phyloP scores from a whole-genome alignment of 2,329 filamentous ascomycete species.

The Raffaelea ambrosiae region DNA sequence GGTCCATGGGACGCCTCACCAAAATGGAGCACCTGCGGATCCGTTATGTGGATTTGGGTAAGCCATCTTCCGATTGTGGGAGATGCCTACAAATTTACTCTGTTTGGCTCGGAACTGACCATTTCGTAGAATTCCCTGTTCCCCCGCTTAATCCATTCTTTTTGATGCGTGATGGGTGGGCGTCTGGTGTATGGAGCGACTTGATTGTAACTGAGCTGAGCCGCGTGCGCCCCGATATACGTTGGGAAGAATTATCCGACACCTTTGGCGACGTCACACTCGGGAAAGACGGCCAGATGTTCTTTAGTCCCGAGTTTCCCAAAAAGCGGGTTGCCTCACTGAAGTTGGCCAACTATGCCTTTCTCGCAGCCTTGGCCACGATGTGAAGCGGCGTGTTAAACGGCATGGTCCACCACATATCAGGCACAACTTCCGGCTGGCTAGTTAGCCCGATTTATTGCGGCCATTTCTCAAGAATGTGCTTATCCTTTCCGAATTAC shows the following conservation, averaged over 20 bases:
- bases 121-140: slow-evolving; percentile 51
- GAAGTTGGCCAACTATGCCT: slow-evolving; percentile 49
- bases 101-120: background rate
- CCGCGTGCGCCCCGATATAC: slow-evolving; percentile 46
- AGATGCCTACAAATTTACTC: too few relatives aligned
- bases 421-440: too few relatives aligned
- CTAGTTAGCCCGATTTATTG: too few relatives aligned
- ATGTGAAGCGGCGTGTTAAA: slow-evolving; percentile 23
- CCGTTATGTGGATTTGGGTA: slow-evolving; percentile 65
- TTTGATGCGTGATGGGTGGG: slow-evolving; percentile 48
- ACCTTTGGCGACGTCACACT: slow-evolving; percentile 52
- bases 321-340: slow-evolving; percentile 44
- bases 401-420: too few relatives aligned
- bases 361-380: slow-evolving; percentile 27
- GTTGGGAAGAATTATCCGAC: slow-evolving; percentile 55
- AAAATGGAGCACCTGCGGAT: slow-evolving; percentile 59
- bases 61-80: slow-evolving; percentile 12
- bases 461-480: too few relatives aligned
- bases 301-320: slow-evolving; percentile 47
- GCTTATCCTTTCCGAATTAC: background rate
- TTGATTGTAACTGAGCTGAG: slow-evolving; percentile 53
- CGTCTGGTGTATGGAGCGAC: slow-evolving; percentile 66
- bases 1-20: slow-evolving; percentile 48
- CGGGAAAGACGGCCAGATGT: slow-evolving; percentile 50
- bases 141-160: slow-evolving; percentile 68